These are phyloP conservation scores for Avena atlantica DNA, from an alignment of 176 grass and related monocot species.

Conservation along the genomic window DNA sequence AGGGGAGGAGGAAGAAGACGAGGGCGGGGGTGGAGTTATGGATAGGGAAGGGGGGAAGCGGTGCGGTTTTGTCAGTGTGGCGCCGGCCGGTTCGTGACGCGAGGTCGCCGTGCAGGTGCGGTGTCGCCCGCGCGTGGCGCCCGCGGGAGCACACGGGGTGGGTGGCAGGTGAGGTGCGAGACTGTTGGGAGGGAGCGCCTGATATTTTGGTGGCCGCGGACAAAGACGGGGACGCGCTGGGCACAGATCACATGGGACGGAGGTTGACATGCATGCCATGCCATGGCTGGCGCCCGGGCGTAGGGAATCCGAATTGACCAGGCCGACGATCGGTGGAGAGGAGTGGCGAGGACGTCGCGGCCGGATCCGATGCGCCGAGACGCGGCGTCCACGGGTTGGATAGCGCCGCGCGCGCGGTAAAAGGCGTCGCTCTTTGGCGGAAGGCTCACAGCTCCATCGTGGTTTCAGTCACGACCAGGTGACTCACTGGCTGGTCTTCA, in stretches of 20 bases:
- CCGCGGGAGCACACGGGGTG: not conserved
- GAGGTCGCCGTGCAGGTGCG: not conserved
- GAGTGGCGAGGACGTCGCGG: not conserved
- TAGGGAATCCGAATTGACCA: not conserved
- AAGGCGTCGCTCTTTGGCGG: not conserved
- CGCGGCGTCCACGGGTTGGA: not conserved
- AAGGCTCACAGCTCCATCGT: not conserved
- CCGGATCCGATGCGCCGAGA: constrained; percentile 1
- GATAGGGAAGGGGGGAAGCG: not conserved
- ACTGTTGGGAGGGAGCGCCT: not conserved
- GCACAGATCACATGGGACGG: constrained; percentile 9
- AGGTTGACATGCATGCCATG: constrained; percentile 16
- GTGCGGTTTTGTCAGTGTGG: constrained; percentile 29
- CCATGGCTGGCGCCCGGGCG: not conserved
- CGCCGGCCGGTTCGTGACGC: not conserved
- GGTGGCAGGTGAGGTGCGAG: constrained; percentile 41
- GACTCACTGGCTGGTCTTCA: not conserved
- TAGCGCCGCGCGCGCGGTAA: not conserved
- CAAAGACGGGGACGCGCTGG: not conserved
- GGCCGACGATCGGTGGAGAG: not conserved
- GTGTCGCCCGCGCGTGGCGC: constrained; percentile 14
- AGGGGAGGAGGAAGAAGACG: not conserved
- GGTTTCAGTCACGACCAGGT: not conserved
- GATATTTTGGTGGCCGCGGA: constrained; percentile 24
- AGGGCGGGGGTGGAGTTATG: not conserved